Percentiles rank a stretch among this genome's conserved stretches.
These are phyloP conservation scores for Candida sojae DNA, from an alignment of 1,139 yeast species.

Conservation along the genomic window DNA sequence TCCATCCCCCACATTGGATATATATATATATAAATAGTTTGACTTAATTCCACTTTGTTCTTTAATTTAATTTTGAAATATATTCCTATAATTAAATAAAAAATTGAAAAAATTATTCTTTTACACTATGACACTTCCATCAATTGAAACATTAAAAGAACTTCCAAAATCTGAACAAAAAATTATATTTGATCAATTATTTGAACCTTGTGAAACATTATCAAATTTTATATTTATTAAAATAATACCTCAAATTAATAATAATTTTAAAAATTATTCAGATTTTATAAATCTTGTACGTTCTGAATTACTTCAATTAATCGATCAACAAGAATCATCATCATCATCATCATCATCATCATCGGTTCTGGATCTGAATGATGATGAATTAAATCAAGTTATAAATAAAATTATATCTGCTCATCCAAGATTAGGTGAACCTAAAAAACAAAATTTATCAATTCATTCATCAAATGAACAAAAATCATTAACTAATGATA, in stretches of 20 bases:
- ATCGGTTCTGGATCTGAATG: constrained; percentile 18
- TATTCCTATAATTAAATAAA: too few species aligned
- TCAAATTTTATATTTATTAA: constrained; percentile 40
- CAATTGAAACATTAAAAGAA: constrained; percentile 18
- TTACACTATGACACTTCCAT: constrained; percentile 25
- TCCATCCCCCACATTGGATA: too few species aligned
- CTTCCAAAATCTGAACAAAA: constrained; percentile 22
- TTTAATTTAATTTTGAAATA: too few species aligned
- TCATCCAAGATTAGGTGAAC: constrained; percentile 86
- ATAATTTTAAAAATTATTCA: constrained; percentile 31
- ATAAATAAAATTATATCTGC: constrained; percentile 67
- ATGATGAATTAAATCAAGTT: constrained; percentile 25
- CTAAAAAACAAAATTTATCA: constrained; percentile 48
- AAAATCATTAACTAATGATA: constrained; percentile 49
- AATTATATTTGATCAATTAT: constrained; percentile 53
- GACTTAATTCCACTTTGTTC: too few species aligned
- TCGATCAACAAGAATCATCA: constrained; percentile 12
- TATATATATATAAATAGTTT: too few species aligned
- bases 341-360: constrained; percentile 20
- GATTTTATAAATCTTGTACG: constrained; percentile 56
- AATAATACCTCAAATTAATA: constrained; percentile 21
- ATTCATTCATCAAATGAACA: constrained; percentile 74
- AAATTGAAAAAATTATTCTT: too few species aligned
- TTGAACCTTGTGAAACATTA: constrained; percentile 67
- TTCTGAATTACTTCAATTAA: constrained; percentile 28